Evolutionary conservation across 106 monocot genomes (phyloP).

Genomic region (Triglochin maritima): DNA sequence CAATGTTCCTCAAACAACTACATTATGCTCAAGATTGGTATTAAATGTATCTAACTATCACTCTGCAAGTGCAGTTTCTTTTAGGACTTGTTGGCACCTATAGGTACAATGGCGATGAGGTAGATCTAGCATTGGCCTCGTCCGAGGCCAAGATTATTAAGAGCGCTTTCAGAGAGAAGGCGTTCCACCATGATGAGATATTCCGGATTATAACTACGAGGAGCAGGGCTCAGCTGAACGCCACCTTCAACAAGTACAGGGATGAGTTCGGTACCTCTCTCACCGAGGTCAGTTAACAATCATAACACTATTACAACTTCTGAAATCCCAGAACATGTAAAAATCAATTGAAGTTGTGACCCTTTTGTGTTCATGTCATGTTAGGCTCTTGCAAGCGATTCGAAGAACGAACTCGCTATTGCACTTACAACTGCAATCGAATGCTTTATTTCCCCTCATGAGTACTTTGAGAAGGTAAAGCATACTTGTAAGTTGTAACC

Average conservation of each 20-base stretch:
- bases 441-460: slow-evolving; percentile 44
- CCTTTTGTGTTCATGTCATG: not conserved
- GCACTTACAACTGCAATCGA: slow-evolving; percentile 43
- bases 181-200: slow-evolving; percentile 44
- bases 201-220: slow-evolving; percentile 75
- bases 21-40: too few relatives aligned
- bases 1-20: too few relatives aligned
- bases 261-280: slow-evolving; percentile 54
- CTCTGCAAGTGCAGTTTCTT: slow-evolving; percentile 40
- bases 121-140: slow-evolving; percentile 35
- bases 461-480: slow-evolving; percentile 78
- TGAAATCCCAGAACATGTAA: not conserved
- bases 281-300: slow-evolving; percentile 37
- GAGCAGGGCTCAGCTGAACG: slow-evolving; percentile 80
- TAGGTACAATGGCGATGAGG: slow-evolving; percentile 50
- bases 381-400: slow-evolving; percentile 31
- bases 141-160: slow-evolving; percentile 58
- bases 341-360: not conserved
- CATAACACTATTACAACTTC: not conserved
- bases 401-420: slow-evolving; percentile 32
- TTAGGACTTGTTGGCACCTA: slow-evolving; percentile 57
- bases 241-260: slow-evolving; percentile 72
- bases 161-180: slow-evolving; percentile 39
- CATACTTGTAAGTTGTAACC: too few relatives aligned
- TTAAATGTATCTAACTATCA: not conserved